Evolutionary conservation across 2,329 filamentous ascomycete species (phyloP).

Genomic region (Botrytis cinerea): DNA sequence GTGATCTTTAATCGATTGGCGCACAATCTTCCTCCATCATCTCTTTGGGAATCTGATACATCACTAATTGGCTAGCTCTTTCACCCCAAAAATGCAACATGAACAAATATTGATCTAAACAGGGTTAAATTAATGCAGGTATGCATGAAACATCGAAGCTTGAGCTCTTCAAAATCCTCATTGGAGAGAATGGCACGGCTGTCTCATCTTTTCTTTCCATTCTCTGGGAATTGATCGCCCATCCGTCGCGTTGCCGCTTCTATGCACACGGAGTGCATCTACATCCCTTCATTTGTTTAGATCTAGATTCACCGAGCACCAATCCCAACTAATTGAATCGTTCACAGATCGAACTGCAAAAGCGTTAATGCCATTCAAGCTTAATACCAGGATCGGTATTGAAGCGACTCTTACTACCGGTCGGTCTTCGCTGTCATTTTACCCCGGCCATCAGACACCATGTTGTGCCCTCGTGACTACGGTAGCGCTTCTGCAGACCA

Average conservation of each 20-base stretch:
- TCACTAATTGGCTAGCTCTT: constrained; percentile 2
- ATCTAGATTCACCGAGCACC: constrained; percentile 15
- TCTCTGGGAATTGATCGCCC: constrained; percentile 14
- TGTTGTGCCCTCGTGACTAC: constrained; percentile 14
- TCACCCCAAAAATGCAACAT: not conserved
- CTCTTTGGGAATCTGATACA: constrained; percentile 14
- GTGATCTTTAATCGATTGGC: not conserved
- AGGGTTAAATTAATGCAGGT: constrained; percentile 19
- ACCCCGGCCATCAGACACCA: constrained; percentile 9
- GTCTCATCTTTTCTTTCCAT: constrained; percentile 14
- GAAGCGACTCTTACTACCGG: not conserved
- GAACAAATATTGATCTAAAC: constrained; percentile 7
- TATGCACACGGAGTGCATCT: not conserved
- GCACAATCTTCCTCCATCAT: not conserved
- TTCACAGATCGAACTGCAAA: not conserved
- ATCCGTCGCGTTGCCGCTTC: not conserved
- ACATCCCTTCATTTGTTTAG: not conserved
- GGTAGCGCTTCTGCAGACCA: constrained; percentile 16
- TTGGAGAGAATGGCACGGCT: constrained; percentile 10
- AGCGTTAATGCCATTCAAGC: constrained; percentile 10
- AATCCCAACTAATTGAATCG: not conserved
- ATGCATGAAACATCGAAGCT: constrained; percentile 22
- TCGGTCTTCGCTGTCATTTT: constrained; percentile 15
- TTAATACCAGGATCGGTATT: not conserved
- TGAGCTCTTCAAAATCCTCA: constrained; percentile 13